These are phyloP conservation scores for Monilinia fructicola DNA, from an alignment of 2,329 filamentous ascomycete species.

Conservation along the genomic window DNA sequence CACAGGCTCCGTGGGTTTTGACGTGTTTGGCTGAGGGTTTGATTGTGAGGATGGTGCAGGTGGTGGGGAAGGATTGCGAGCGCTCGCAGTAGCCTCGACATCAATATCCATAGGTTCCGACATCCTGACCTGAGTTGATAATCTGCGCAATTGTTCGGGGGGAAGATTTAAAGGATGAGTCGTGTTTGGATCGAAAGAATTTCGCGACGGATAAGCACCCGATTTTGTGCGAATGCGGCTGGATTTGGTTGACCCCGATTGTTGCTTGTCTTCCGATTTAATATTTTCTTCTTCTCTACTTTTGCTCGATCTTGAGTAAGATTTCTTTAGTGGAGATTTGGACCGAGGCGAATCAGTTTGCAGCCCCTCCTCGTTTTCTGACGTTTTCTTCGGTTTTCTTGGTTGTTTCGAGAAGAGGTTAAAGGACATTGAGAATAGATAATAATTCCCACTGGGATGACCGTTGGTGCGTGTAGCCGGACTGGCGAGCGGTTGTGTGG, in stretches of 20 bases:
- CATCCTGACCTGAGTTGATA: slow-evolving; percentile 65
- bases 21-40: slow-evolving; percentile 11
- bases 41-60: slow-evolving; percentile 43
- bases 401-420: slow-evolving; percentile 42
- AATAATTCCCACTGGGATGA: slow-evolving; percentile 23
- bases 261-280: slow-evolving; percentile 26
- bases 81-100: slow-evolving; percentile 54
- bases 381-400: slow-evolving; percentile 40
- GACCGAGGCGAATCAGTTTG: slow-evolving; percentile 31
- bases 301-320: slow-evolving; percentile 36
- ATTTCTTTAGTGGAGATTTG: slow-evolving; percentile 39
- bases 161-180: slow-evolving; percentile 85
- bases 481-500: slow-evolving; percentile 20
- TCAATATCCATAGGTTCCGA: slow-evolving; percentile 68
- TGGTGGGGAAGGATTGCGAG: slow-evolving; percentile 53
- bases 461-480: slow-evolving; percentile 22
- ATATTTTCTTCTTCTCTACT: slow-evolving; percentile 36
- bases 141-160: slow-evolving; percentile 79
- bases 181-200: slow-evolving; percentile 61
- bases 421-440: slow-evolving; percentile 25
- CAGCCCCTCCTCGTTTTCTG: slow-evolving; percentile 35
- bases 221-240: slow-evolving; percentile 37
- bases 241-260: slow-evolving; percentile 36
- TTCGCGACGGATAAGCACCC: slow-evolving; percentile 37
- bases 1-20: slow-evolving; percentile 41